Evolutionary conservation across 2,329 filamentous ascomycete genomes (phyloP), one percentile per base, ranked within the genome.

Genomic region (Xylariales sp.): DNA sequence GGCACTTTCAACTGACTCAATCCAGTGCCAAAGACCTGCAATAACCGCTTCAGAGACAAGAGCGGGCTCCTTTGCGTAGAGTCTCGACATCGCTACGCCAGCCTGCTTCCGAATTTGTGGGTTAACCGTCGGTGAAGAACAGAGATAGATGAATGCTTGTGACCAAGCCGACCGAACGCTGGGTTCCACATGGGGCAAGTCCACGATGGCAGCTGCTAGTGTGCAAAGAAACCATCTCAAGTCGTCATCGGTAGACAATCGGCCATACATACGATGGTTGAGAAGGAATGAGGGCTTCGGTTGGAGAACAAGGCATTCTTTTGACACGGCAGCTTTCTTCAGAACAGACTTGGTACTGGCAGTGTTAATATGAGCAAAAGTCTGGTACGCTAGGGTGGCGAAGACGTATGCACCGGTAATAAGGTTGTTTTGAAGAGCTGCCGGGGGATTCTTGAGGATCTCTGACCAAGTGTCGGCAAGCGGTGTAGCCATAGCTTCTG

Each of bases 251-350:
- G 72, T 66, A 2, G 75, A 73, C 18, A 95, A 56, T 57, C 95
- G 96, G 27, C 83, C 82, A 63, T 93, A 97, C 4, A 95, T 79
- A 46, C 86, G 84, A 24, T 85, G 76, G 54, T 87, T 95, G 5
- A 97, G 72, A 15, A 97, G 69, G 60, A 95, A 93, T 0, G 91
- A 95, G 11, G 86, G 82, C 59, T 95, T 95, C 0, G 87, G 82
- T n/a, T 83, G 80, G 27, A 82, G 62, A 2, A 74, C 72, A 45
- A 95, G 71, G 9, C 80, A 79, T 52, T 88, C 81, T 37, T 80
- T 76, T 18, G 75, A 61, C 19, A 89, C 65, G 21, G 78, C 69
- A 18, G 78, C 73, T 53, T 81, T 82, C 54, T 85, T 84, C 16
- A 82, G 55, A 2, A 65, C 51, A 9, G 67, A 45, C 19, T 62